Conservation (phyloP, 768 basidiomycete genomes). For the Gyrodon lividus region DNA sequence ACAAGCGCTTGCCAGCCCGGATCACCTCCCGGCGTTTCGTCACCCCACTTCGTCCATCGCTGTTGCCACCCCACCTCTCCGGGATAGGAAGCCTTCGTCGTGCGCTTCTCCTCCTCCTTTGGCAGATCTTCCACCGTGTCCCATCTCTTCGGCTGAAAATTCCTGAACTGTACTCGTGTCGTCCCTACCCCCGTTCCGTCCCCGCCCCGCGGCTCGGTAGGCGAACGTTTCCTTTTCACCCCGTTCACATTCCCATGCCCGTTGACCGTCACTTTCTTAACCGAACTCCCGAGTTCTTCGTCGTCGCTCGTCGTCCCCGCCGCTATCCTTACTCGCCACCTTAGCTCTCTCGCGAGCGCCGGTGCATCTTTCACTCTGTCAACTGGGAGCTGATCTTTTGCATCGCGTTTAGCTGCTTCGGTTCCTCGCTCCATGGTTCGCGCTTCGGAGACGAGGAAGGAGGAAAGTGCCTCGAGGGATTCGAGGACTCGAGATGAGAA, state of each 20-base stretch:
- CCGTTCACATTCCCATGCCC: constrained; percentile 25
- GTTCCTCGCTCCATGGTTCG: constrained; percentile 67
- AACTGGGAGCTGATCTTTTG: constrained; percentile 75
- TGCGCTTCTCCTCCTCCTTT: constrained; percentile 40
- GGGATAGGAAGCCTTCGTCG: constrained; percentile 40
- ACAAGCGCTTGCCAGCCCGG: constrained; percentile 38
- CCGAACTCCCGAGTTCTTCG: constrained; percentile 41
- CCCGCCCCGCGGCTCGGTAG: constrained; percentile 12
- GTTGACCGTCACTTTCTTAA: constrained; percentile 26
- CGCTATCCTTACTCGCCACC: constrained; percentile 75
- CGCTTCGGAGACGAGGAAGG: constrained; percentile 78
- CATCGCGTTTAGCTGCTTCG: constrained; percentile 72
- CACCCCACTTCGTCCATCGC: constrained; percentile 40
- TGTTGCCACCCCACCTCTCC: constrained; percentile 44
- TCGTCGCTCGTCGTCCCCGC: constrained; percentile 67
- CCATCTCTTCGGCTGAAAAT: constrained; percentile 72
- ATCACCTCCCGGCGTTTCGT: constrained; percentile 28
- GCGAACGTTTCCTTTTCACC: constrained; percentile 42
- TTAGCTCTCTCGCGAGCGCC: constrained; percentile 77
- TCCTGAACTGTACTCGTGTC: constrained; percentile 45
- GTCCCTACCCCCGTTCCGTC: constrained; percentile 10
- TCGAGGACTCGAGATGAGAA: constrained; percentile 60
- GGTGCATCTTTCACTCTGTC: constrained; percentile 83
- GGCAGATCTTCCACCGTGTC: constrained; percentile 47
- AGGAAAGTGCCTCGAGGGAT: constrained; percentile 68